Percentiles rank a stretch among this genome's conserved stretches.
Evolutionary conservation across 495 filamentous ascomycete species (phyloP).

Genomic region (Saxophila tyrrhenica): DNA sequence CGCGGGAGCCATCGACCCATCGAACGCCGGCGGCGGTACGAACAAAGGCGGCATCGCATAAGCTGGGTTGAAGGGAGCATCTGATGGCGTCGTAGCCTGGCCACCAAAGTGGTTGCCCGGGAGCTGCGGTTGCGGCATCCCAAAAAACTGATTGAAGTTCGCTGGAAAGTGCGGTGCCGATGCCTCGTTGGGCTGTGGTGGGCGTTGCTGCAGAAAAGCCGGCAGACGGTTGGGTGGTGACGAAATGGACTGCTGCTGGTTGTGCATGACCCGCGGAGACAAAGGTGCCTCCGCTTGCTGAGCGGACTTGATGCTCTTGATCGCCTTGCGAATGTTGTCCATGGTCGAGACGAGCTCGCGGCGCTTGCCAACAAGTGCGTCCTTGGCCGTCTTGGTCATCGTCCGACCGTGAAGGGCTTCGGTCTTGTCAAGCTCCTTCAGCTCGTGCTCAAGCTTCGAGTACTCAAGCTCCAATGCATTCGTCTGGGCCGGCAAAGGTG

Average conservation of each 20-base stretch:
- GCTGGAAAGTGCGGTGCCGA: background rate
- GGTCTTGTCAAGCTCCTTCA: conserved; percentile 20
- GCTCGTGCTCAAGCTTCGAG: conserved; percentile 18
- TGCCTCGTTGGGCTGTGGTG: background rate
- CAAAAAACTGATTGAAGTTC: conserved; percentile 13
- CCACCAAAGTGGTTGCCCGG: background rate
- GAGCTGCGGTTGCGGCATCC: conserved; percentile 15
- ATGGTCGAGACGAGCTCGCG: conserved; percentile 17
- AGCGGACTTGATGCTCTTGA: conserved; percentile 17
- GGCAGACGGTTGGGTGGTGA: conserved; percentile 9
- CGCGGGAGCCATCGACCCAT: conserved; percentile 10
- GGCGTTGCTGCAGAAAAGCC: conserved; percentile 13
- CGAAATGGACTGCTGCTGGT: conserved; percentile 3
- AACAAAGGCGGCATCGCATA: conserved; percentile 15
- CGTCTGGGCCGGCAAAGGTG: conserved; percentile 12
- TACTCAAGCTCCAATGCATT: conserved; percentile 22
- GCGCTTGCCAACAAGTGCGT: conserved; percentile 17
- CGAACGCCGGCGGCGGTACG: conserved; percentile 14
- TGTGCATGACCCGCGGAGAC: background rate
- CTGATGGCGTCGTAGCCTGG: conserved; percentile 4
- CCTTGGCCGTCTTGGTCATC: conserved; percentile 11
- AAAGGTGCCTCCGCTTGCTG: background rate
- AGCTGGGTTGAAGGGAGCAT: conserved; percentile 1
- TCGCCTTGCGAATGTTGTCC: conserved; percentile 21
- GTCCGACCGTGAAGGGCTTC: conserved; percentile 20